Evolutionary conservation across 768 basidiomycete genomes (phyloP), one percentile per base, ranked within the genome.

Genomic region (Pholiota microspora): DNA sequence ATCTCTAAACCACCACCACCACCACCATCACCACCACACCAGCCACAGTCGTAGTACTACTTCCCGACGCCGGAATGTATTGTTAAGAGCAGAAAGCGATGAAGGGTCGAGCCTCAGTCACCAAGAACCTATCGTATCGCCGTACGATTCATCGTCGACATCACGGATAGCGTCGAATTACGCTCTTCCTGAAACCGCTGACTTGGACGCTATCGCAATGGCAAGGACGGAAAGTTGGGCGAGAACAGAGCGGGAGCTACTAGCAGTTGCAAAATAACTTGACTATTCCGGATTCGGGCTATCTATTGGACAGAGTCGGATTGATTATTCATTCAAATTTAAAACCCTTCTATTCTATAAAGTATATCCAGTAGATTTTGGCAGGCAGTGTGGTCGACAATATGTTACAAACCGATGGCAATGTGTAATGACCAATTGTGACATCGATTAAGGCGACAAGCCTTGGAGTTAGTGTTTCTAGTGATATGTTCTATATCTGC

Each of bases 1-100:
- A n/a, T n/a, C n/a, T n/a, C n/a, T n/a, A n/a, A n/a, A n/a, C n/a
- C 50, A 51, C 12, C 24, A 47, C 12, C 56, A 56, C 16, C 55
- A 59, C 7, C 55, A 53, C n/a, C 54, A 50, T 12, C 53, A 55
- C 29, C 54, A 49, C 23, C 51, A 53, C 18, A 38, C 44, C 27
- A 27, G 29, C n/a, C 15, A 50, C 16, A 23, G 29, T 38, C 49
- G 29, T 27, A 42, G 6, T 18, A 42, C 6, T 21, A 42, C 6
- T 9, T 42, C 40, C 23, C 40, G 40, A 18, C 51, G 38, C 25
- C 51, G 51, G 38, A 51, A 10, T 40, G 40, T 18, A 27, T 29
- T 27, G 8, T 10, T 8, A 23, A 25, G 25, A 28, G 24, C 23
- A 40, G 49, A 12, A 12, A 25, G 49, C 24, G 49, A 38, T n/a